Base-by-base conservation (phyloP, 345 rosid species). In the Ceriops tagal region DNA sequence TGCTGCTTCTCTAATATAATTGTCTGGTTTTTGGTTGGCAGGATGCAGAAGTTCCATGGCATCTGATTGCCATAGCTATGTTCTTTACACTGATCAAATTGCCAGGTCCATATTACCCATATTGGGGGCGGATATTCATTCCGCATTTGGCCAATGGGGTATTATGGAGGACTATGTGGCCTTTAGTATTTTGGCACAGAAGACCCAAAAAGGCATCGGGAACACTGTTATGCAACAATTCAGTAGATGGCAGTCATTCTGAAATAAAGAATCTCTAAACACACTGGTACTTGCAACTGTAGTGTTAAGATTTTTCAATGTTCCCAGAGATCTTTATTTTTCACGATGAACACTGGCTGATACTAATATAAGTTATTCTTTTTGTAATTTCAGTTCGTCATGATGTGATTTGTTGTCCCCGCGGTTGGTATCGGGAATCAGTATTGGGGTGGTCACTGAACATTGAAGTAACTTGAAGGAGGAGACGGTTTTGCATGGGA, bases 41-140 rank as follows among this genome's bases (percentile, higher is more conserved):
- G 98, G 91, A 89, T 63, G 89, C 95, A 53, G 87, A 87, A 81
- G 89, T 89, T 71, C 97, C 96, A 0, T 89, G 98, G 98, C 96
- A 91, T 82, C 73, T 91, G 73, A 81, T 93, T 55, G 82, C 83
- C 22, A 73, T 85, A 75, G 86, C 87, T 37, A 64, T 82, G 61
- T 65, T 86, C 71, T 91, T 91, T 77, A 72, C 83, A 8, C 62
- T 85, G 79, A 75, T 91, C 75, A 93, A 91, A 67, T 75, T 91
- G 65, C 87, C 86, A 5, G 98, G 98, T 56, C 97, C 98, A 1
- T 89, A 79, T 75, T 93, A 91, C 65, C 97, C 97, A 1, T 88
- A 80, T 55, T 88, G 97, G 97, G 92, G 97, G 18, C 91, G 96
- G 22, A 75, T 91, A 64, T 73, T 91, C 26, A 63, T 91, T 75